Evolutionary conservation across 176 grass and related monocot species (phyloP).

Genomic region (Musa acuminata): DNA sequence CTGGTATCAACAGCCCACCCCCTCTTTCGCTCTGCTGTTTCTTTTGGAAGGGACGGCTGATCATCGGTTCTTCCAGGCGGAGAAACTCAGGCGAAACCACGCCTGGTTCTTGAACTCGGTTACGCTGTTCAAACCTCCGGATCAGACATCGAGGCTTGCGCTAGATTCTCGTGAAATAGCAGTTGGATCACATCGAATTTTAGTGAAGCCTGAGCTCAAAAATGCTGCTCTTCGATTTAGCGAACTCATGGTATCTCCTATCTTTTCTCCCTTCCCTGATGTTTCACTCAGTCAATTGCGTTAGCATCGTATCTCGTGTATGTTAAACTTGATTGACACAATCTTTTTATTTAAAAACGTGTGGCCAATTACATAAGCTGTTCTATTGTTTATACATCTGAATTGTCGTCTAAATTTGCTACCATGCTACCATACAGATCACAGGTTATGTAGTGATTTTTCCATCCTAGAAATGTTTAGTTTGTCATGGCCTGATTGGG

Average conservation of each 20-base stretch:
- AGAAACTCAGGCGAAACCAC: constrained; percentile 54
- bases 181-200: constrained; percentile 37
- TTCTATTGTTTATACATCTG: too few species aligned
- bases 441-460: too few species aligned
- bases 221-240: constrained; percentile 46
- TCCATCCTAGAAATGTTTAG: too few species aligned
- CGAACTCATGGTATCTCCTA: constrained; percentile 49
- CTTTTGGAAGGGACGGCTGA: not conserved
- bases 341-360: too few species aligned
- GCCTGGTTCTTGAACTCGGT: constrained; percentile 59
- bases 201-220: constrained; percentile 50
- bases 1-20: constrained; percentile 32
- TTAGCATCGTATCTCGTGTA: not conserved
- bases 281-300: not conserved
- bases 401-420: too few species aligned
- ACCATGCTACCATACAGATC: too few species aligned
- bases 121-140: constrained; percentile 48
- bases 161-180: constrained; percentile 41
- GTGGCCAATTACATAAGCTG: too few species aligned
- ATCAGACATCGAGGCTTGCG: constrained; percentile 41
- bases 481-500: too few species aligned
- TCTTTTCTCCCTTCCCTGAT: not conserved
- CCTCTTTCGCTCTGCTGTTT: not conserved
- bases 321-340: not conserved
- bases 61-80: constrained; percentile 32